Evolutionary conservation across 2,329 filamentous ascomycete species (phyloP).

Genomic region (Hymenoscyphus occultus): DNA sequence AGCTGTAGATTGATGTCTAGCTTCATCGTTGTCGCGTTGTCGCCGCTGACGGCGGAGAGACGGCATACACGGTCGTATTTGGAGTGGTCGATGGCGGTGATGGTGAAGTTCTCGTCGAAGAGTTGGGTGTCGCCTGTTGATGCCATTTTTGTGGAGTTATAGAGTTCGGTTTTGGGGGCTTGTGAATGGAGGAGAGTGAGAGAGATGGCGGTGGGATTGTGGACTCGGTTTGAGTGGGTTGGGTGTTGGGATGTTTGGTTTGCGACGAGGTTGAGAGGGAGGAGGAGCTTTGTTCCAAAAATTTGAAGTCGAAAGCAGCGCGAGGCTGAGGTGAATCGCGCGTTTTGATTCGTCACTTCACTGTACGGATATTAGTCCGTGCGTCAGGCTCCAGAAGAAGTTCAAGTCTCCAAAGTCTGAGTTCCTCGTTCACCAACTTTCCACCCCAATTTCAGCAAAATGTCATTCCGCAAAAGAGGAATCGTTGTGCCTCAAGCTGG

Average conservation of each 20-base stretch:
- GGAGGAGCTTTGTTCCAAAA: slow-evolving; percentile 9
- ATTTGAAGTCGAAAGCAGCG: slow-evolving; percentile 15
- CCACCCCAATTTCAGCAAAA: slow-evolving; percentile 33
- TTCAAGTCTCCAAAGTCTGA: background rate
- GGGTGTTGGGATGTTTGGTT: background rate
- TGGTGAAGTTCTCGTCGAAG: slow-evolving; percentile 87
- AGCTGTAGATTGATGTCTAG: slow-evolving; percentile 95
- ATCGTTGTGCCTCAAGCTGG: slow-evolving; percentile 44
- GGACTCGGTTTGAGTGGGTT: background rate
- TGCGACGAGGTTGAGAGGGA: slow-evolving; percentile 8
- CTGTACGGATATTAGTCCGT: background rate
- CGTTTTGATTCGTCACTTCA: slow-evolving; percentile 6
- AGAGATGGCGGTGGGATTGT: background rate
- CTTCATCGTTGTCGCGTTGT: slow-evolving; percentile 71
- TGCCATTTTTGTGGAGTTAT: slow-evolving; percentile 31
- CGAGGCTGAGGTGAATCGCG: slow-evolving; percentile 11
- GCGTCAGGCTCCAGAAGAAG: slow-evolving; percentile 14
- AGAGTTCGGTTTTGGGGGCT: background rate
- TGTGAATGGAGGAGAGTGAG: background rate
- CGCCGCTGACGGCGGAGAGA: slow-evolving; percentile 71
- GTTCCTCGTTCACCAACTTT: background rate
- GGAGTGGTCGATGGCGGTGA: slow-evolving; percentile 73
- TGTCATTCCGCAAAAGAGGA: slow-evolving; percentile 69
- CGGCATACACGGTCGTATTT: slow-evolving; percentile 97
- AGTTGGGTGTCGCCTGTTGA: slow-evolving; percentile 82